Evolutionary conservation across 2,329 filamentous ascomycete genomes (phyloP), one percentile per base, ranked within the genome.

Genomic region (Cercospora sojina): DNA sequence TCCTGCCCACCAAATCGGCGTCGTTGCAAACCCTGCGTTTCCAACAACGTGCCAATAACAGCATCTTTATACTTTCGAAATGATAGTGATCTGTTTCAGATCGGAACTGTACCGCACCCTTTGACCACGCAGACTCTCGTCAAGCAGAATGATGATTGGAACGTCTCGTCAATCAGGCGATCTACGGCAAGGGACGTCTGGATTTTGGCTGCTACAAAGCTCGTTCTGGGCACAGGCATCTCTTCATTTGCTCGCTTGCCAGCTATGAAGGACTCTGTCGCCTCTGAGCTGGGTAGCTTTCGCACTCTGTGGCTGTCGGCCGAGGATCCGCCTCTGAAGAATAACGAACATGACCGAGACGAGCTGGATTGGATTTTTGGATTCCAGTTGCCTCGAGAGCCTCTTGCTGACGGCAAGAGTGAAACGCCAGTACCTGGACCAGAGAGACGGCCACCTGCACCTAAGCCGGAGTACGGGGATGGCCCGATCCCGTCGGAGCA

Each of bases 61-160:
- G 90, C 88, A 0, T 86, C 88, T 2, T 79, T 85, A 3, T 80
- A 84, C 18, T 95, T 92, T 78, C 85, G 85, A 64, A 97, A 97
- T 78, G 85, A 84, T 4, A 88, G 89, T 13, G 83, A 83, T 1
- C 76, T 90, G 16, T 98, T 93, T 81, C 92, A 90, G 2, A 91
- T 99, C 69, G 93, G 90, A 66, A 91, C 89, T 0, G 90, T 98
- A 12, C 94, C 94, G 0, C 95, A 99, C 77, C 95, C 95, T 0
- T 96, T 93, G 82, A 97, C 93, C 1, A 83, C 92, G 49, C 86
- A 88, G 62, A 86, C 88, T 12, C 82, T 98, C 18, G 84, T 87
- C 66, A 84, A 87, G 69, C 84, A 75, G 2, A 73, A 70, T 32
- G 68, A 71, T 18, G 81, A 75, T 9, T 67, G 83, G 53, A 76